phyloP scores from a whole-genome alignment of 768 basidiomycete genomes.

The Harrya chromipes region DNA sequence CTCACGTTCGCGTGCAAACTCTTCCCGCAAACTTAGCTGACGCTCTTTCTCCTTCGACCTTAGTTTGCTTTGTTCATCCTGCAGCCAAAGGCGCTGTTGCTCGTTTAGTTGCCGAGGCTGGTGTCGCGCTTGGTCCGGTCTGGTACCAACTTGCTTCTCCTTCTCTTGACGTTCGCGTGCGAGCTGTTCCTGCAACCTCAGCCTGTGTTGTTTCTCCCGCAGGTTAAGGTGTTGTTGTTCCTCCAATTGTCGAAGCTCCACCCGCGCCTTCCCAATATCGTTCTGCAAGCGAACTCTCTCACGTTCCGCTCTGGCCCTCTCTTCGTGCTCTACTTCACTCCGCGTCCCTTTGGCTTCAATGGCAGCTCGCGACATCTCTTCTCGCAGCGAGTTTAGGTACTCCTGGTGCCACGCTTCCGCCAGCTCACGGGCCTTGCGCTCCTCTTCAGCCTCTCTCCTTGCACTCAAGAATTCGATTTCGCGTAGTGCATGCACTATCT shows the following conservation, averaged over 20 bases:
- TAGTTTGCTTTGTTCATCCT: conserved; percentile 3
- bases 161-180: too few relatives aligned
- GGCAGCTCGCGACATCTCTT: conserved; percentile 24
- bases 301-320: conserved; percentile 24
- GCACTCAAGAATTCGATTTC: conserved; percentile 25
- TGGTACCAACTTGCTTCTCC: too few relatives aligned
- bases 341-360: conserved; percentile 25
- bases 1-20: conserved; percentile 23
- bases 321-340: conserved; percentile 21
- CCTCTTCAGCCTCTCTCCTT: conserved; percentile 23
- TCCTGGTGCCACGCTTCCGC: conserved; percentile 31
- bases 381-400: conserved; percentile 24
- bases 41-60: conserved; percentile 19
- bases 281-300: conserved; percentile 29
- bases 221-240: conserved; percentile 24
- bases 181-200: too few relatives aligned
- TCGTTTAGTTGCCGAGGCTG: too few relatives aligned
- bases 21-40: conserved; percentile 21
- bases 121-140: too few relatives aligned
- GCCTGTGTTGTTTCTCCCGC: too few relatives aligned
- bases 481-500: conserved; percentile 25
- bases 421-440: conserved; percentile 26
- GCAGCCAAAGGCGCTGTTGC: conserved; percentile 4
- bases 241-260: conserved; percentile 23
- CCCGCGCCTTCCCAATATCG: conserved; percentile 25